Evolutionary conservation across 2,329 filamentous ascomycete species (phyloP).

Genomic region (Cytospora paraplurivora): DNA sequence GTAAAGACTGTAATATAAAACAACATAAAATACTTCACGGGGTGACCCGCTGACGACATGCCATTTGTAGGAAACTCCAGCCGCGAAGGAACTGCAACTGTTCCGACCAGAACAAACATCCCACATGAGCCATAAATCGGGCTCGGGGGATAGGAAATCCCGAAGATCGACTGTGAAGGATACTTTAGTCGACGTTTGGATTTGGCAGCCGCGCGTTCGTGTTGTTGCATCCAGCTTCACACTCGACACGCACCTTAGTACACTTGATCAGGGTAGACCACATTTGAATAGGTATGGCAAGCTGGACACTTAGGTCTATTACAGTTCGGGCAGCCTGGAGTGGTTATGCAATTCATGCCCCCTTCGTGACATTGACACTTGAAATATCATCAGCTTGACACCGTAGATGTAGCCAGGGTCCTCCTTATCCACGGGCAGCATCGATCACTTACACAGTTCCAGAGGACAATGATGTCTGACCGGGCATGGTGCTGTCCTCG

Average conservation of each 20-base stretch:
- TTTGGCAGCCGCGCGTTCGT: not conserved
- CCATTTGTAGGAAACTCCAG: not conserved
- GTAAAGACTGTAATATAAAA: not conserved
- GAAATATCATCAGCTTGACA: not conserved
- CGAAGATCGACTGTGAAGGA: too few species aligned
- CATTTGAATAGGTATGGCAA: not conserved
- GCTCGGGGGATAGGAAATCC: too few species aligned
- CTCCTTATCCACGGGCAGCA: not conserved
- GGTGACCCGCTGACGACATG: constrained; percentile 11
- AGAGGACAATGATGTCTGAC: not conserved
- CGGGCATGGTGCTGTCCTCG: not conserved
- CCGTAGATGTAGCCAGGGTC: not conserved
- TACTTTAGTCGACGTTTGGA: not conserved
- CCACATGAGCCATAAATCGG: not conserved
- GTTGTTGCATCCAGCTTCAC: not conserved
- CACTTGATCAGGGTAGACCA: not conserved
- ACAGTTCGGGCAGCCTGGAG: not conserved
- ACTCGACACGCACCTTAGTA: not conserved
- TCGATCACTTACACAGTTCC: not conserved
- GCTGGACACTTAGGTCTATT: rapidly evolving
- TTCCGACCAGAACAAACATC: not conserved
- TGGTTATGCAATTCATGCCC: not conserved
- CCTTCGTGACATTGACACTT: not conserved
- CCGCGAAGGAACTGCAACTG: not conserved
- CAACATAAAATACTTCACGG: not conserved